phyloP scores from a whole-genome alignment of 176 grass and related monocot species.

The Eremochloa ophiuroides region DNA sequence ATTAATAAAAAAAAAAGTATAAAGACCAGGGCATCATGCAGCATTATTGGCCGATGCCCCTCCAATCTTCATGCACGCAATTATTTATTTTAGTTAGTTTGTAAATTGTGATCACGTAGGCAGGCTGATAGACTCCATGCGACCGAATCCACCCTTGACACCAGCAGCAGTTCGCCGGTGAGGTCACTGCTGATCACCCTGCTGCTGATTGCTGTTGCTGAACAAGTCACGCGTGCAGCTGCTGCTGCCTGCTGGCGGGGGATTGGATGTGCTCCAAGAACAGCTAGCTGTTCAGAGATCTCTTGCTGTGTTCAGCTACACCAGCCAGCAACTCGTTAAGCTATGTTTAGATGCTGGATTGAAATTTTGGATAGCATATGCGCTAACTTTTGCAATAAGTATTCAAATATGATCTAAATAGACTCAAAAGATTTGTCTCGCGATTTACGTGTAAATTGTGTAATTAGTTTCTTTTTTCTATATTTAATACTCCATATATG shows the following conservation, averaged over 20 bases:
- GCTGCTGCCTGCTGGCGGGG: not conserved
- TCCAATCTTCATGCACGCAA: not conserved
- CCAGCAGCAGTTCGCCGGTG: slow-evolving; percentile 12
- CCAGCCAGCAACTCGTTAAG: not conserved
- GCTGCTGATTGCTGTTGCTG: no score
- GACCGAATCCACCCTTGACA: slow-evolving; percentile 32
- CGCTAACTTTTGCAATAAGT: no score
- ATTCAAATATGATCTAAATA: no score
- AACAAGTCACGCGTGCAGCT: not conserved
- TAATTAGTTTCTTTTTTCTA: no score
- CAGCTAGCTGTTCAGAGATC: not conserved
- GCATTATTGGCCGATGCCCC: not conserved
- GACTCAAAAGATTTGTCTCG: no score
- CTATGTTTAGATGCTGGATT: no score
- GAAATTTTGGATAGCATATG: no score
- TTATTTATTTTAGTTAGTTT: not conserved
- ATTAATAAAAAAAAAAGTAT: not conserved
- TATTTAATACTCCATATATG: no score
- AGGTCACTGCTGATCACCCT: slow-evolving; percentile 36
- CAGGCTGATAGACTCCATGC: not conserved
- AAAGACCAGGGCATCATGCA: not conserved
- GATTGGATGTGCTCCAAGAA: not conserved
- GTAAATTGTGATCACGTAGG: not conserved
- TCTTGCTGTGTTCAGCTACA: not conserved
- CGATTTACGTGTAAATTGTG: no score